Evolutionary conservation across 169 alveolate species (phyloP).

Genomic region (Sarcocystis neurona): DNA sequence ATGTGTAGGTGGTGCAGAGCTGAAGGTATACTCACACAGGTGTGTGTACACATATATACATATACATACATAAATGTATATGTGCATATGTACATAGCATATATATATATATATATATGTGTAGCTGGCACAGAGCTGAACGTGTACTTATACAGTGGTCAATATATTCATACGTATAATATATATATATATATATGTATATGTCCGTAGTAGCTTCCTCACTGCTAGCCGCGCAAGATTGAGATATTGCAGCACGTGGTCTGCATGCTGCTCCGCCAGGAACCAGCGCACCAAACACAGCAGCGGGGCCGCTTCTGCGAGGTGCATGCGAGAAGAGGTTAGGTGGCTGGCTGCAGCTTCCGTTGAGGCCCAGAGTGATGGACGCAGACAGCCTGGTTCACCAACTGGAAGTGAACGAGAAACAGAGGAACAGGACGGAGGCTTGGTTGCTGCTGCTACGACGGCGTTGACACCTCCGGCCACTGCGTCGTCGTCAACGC

Average conservation of each 20-base stretch:
- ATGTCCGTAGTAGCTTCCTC: neutral
- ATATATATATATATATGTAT: neutral
- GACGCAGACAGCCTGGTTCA: too few relatives aligned
- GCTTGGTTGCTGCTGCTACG: too few relatives aligned
- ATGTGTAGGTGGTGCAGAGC: too few relatives aligned
- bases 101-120: neutral
- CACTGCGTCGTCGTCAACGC: too few relatives aligned
- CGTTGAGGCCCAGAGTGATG: too few relatives aligned
- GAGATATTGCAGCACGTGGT: neutral
- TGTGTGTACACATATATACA: neutral
- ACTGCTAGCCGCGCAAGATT: slow-evolving; percentile 13
- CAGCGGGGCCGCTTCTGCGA: too few relatives aligned
- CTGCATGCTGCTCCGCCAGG: neutral
- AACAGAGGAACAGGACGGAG: too few relatives aligned
- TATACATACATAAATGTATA: neutral
- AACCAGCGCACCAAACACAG: slow-evolving; percentile 6
- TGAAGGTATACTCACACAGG: neutral
- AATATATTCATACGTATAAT: neutral
- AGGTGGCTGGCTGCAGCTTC: too few relatives aligned
- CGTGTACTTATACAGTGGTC: neutral
- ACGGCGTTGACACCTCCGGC: too few relatives aligned
- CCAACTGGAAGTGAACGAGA: too few relatives aligned
- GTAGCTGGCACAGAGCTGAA: neutral
- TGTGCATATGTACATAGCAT: neutral
- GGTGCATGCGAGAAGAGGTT: too few relatives aligned